Base-by-base conservation (phyloP, 495 filamentous ascomycete species). In the Xylaria castorea region DNA sequence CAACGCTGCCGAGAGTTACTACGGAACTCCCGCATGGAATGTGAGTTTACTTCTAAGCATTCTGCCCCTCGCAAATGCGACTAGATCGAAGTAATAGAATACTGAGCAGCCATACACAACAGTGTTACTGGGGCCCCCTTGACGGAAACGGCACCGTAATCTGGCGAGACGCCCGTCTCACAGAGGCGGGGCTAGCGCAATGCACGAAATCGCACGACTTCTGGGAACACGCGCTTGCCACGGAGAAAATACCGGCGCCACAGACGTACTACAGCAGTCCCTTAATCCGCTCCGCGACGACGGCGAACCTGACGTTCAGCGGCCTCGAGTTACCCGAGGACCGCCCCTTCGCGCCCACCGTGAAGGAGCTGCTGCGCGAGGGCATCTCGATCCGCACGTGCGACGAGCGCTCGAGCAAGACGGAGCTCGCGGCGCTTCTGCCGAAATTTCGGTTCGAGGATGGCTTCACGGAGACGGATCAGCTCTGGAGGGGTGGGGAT, bases 301-400 rank as follows among this genome's bases (percentile, higher is more conserved):
- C 92, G 0, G 89, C 89, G 22, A 87, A 89, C 68, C 73, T 89
- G 72, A 92, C 91, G 1, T 94, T 92, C 82, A 71, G 74, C 16
- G 84, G 81, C 18, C 84, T 93, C 5, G 53, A 79, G 11, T 79
- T 92, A 0, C 90, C 91, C 0, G 60, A 71, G 16, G 72, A 74
- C 22, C 73, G 79, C 36, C 81, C 89, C 7, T 93, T 93, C 78
- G 81, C 81, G 2, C 92, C 92, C 0, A 82, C 81, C 0, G 82
- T 94, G 70, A 92, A 91, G 75, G 92, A 94, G 76, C 79, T 87
- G 55, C 80, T 95, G 74, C 88, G 93, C 67, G 93, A 95, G 74
- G 85, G 85, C 0, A 90, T 95, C 66, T 89, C 88, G 68, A 87
- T 92, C 60, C 92, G 94, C 76, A 93, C 92, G 18, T 95, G 92